Base-by-base conservation (phyloP, 331 rosid species). In the Spiraea crenata region DNA sequence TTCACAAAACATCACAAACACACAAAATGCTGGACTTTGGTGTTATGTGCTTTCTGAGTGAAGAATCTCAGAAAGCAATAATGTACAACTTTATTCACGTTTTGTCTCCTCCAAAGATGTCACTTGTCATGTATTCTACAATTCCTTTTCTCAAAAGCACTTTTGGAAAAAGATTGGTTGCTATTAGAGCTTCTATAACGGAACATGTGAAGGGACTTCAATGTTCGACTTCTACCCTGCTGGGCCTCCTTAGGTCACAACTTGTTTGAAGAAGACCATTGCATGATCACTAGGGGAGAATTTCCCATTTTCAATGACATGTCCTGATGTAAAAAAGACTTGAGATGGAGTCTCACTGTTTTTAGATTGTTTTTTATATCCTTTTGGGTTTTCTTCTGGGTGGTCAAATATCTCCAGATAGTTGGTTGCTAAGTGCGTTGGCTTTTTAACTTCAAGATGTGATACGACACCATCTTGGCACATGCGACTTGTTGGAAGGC, bases 61-160 rank as follows among this genome's bases (percentile, higher is more conserved):
- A 57, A 44, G 74, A 70, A 70, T 45, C 16, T 49, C 12, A 9
- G 37, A 57, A 70, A 31, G 56, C 64, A 25, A 55, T 69, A 44
- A 55, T 6, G 31, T 55, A 69, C 25, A 16, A 55, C 68, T 76
- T 77, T 71, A 72, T 68, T 75, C 62, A 71, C 55, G 48, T 54
- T 83, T 77, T 46, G 65, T 79, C 84, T 77, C 60, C 67, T 77
- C 81, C 80, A 76, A 63, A 62, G 59, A 82, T 57, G 77, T 65
- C 71, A 55, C 50, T 67, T 72, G 31, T 63, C 69, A 57, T 50
- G 49, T 72, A 75, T 81, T 84, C 82, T 55, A 71, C 72, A 65
- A 7, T 61, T 72, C 57, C 60, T 48, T 79, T 69, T 55, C 10
- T 58, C 48, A 70, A 70, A 70, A 34, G 66, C 74, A 45, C 74